A percentile compares a stretch with the other conserved stretches of the same genome.
Conservation (phyloP, 305 asterid species). For the Solanum hybrid region DNA sequence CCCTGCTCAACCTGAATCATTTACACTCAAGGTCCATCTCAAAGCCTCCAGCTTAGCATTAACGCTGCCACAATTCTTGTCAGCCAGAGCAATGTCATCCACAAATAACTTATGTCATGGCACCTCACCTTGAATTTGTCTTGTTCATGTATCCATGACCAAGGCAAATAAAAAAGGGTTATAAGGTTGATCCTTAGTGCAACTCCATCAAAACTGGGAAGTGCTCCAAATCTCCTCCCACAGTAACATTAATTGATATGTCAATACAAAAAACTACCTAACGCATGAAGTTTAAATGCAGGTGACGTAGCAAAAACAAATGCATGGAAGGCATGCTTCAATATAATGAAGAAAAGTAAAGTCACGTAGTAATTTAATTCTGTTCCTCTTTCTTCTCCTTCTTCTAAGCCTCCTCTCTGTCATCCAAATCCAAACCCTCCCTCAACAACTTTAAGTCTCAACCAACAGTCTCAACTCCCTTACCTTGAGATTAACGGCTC, state of each 20-base stretch:
- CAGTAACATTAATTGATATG: not conserved
- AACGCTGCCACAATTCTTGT: not conserved
- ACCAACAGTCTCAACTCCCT: not conserved
- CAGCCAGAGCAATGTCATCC: not conserved
- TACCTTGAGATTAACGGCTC: conserved; percentile 5
- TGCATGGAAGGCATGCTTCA: not conserved
- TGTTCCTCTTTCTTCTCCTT: not conserved
- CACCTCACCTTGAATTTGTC: not conserved
- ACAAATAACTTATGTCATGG: not conserved
- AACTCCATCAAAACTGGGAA: not conserved
- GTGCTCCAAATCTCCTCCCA: not conserved
- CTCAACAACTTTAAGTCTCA: conserved; percentile 11
- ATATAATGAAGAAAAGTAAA: not conserved
- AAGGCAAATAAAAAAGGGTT: not conserved
- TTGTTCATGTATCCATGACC: not conserved
- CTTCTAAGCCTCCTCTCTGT: not conserved
- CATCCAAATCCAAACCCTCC: conserved; percentile 9
- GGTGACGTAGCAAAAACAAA: not conserved
- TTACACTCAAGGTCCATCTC: not conserved
- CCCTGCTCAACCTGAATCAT: not conserved
- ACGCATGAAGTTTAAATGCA: not conserved
- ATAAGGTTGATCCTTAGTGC: not conserved
- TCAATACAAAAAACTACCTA: not conserved
- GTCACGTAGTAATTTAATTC: not conserved
- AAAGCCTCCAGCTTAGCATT: not conserved